phyloP scores from a whole-genome alignment of 257 asterid genomes.

The Nicotiana tabacum region DNA sequence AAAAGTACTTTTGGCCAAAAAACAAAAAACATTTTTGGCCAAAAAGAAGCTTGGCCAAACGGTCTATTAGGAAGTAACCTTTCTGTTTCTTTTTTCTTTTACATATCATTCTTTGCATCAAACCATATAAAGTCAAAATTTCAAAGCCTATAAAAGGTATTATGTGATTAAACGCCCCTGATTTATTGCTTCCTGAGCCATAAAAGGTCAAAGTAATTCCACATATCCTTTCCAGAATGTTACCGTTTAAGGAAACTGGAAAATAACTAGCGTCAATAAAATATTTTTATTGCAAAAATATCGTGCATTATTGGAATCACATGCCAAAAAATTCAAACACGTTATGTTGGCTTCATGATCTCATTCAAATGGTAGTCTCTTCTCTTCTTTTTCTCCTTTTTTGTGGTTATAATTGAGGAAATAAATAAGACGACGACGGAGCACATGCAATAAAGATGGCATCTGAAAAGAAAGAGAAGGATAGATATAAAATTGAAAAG shows the following conservation, averaged over 20 bases:
- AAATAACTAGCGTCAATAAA: background rate
- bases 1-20: no score
- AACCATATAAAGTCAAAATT: background rate
- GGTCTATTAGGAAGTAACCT: background rate
- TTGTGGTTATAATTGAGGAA: background rate
- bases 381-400: background rate
- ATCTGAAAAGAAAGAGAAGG: no score
- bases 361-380: background rate
- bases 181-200: background rate
- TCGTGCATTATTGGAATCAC: background rate
- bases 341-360: background rate
- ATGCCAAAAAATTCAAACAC: background rate
- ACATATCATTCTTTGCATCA: background rate
- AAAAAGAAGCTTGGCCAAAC: no score
- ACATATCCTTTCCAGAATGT: background rate
- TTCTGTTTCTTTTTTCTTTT: background rate
- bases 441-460: background rate
- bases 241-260: slow-evolving; percentile 6
- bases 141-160: background rate
- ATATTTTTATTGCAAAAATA: background rate
- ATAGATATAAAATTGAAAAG: no score
- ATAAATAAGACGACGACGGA: background rate
- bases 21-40: no score
- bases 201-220: background rate
- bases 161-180: background rate